Evolutionary conservation across 176 grass and related monocot species (phyloP).

Genomic region (Chrysopogon serrulatus): DNA sequence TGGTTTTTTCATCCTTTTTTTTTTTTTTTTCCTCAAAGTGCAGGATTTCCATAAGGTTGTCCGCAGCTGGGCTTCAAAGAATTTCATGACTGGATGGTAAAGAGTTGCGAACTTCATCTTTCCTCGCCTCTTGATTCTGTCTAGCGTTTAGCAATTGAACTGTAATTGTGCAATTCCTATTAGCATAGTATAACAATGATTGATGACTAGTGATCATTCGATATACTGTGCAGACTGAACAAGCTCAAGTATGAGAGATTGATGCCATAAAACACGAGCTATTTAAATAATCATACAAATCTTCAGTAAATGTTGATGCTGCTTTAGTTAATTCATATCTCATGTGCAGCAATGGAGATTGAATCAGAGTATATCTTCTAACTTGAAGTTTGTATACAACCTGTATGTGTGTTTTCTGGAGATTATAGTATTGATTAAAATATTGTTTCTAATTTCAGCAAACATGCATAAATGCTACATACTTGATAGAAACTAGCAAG

Average conservation of each 20-base stretch:
- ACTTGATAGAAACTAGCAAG: too few species aligned
- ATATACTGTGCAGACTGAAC: conserved; percentile 54
- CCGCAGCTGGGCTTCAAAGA: conserved; percentile 86
- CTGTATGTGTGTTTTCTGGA: too few species aligned
- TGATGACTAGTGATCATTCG: background rate
- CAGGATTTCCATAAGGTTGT: conserved; percentile 90
- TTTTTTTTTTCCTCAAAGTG: background rate
- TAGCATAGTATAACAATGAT: background rate
- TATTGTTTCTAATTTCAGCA: too few species aligned
- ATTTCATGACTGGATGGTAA: conserved; percentile 88
- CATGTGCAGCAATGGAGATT: conserved; percentile 50
- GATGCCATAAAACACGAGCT: conserved; percentile 70
- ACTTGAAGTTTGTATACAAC: too few species aligned
- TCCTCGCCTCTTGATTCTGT: background rate
- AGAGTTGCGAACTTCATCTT: background rate
- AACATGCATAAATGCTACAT: too few species aligned
- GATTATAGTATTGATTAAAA: too few species aligned
- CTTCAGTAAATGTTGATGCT: background rate
- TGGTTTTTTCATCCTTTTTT: background rate
- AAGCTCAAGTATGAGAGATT: conserved; percentile 67
- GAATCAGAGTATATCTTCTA: conserved; percentile 70
- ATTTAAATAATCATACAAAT: conserved; percentile 51
- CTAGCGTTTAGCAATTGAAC: background rate
- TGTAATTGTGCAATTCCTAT: background rate
- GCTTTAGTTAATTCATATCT: background rate